These are phyloP conservation scores for Fusarium albosuccineum DNA, from an alignment of 2,329 filamentous ascomycete species.

Conservation along the genomic window DNA sequence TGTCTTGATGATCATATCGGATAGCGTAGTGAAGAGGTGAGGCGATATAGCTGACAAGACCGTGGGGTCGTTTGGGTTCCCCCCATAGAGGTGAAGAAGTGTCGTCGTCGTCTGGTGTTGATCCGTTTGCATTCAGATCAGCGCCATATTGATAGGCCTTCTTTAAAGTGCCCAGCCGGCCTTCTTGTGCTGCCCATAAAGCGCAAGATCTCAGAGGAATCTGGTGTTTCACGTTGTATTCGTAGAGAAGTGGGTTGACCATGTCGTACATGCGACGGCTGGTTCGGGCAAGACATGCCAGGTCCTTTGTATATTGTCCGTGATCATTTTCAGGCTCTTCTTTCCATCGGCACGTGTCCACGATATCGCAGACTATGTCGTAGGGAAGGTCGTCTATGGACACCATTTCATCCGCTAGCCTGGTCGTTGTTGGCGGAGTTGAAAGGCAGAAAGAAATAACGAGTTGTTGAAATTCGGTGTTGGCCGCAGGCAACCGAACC, in stretches of 20 bases:
- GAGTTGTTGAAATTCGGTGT: too few species aligned
- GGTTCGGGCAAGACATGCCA: slow-evolving; percentile 15
- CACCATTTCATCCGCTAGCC: background rate
- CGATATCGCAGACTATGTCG: slow-evolving; percentile 7
- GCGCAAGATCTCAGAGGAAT: slow-evolving; percentile 7
- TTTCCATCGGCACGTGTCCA: background rate
- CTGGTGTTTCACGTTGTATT: background rate
- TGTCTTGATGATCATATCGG: slow-evolving; percentile 17
- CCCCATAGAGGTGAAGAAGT: too few species aligned
- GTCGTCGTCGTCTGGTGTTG: background rate
- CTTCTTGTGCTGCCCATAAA: slow-evolving; percentile 16
- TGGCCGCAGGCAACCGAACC: too few species aligned
- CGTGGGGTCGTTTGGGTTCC: too few species aligned
- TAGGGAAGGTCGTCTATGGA: background rate
- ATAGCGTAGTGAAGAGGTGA: slow-evolving; percentile 25
- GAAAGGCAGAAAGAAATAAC: too few species aligned
- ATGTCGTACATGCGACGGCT: slow-evolving; percentile 18
- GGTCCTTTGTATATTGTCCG: background rate
- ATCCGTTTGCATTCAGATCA: slow-evolving; percentile 12
- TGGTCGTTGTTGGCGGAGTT: too few species aligned
- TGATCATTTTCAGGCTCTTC: background rate
- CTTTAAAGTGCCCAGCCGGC: slow-evolving; percentile 19
- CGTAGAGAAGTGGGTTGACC: slow-evolving; percentile 16
- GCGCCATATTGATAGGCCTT: slow-evolving; percentile 15
- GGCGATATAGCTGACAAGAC: background rate